Evolutionary conservation across 2,329 filamentous ascomycete genomes (phyloP).

Genomic region (Aspergillus tanneri): DNA sequence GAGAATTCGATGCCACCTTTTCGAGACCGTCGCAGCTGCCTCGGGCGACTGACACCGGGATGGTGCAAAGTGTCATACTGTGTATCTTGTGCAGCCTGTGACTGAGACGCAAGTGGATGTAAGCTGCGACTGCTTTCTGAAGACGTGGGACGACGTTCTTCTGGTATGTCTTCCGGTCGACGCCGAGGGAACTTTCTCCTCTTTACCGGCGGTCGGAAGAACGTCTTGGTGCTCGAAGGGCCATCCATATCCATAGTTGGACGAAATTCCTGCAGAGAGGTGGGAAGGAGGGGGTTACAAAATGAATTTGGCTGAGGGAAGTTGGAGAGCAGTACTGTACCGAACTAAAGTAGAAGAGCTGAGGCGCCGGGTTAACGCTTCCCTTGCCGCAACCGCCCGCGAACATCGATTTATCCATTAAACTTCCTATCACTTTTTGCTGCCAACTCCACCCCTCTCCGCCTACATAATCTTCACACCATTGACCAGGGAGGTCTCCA

Average conservation of each 20-base stretch:
- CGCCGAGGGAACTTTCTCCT: constrained; percentile 53
- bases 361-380: too few species aligned
- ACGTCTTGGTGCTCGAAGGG: constrained; percentile 27
- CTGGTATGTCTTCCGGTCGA: constrained; percentile 30
- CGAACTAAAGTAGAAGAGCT: too few species aligned
- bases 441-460: too few species aligned
- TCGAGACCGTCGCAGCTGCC: constrained; percentile 38
- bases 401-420: too few species aligned
- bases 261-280: not conserved
- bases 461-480: not conserved
- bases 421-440: too few species aligned
- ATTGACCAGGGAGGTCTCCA: not conserved
- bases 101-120: constrained; percentile 11
- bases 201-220: constrained; percentile 50
- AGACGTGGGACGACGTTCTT: constrained; percentile 11
- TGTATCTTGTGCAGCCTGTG: constrained; percentile 9
- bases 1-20: constrained; percentile 50
- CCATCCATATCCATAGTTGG: constrained; percentile 32
- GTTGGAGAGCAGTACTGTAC: too few species aligned
- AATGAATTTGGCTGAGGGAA: not conserved
- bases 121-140: too few species aligned
- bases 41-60: constrained; percentile 38
- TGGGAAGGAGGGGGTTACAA: not conserved
- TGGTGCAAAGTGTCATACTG: constrained; percentile 21
- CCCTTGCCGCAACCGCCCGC: too few species aligned